Evolutionary conservation across 768 basidiomycete species (phyloP).

Genomic region (Kwoniella dendrophila): DNA sequence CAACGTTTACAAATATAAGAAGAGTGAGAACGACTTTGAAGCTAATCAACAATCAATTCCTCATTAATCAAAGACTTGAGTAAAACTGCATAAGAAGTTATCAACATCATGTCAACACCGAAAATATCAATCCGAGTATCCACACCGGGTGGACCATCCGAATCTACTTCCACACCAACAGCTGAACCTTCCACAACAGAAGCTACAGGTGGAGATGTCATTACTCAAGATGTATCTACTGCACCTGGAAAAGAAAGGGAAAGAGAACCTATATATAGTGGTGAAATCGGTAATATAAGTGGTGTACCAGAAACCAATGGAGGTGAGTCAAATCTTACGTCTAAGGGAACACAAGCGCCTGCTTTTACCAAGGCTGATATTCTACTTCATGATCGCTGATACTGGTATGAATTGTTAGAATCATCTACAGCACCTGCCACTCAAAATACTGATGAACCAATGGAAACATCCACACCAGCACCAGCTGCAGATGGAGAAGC

Average conservation of each 20-base stretch:
- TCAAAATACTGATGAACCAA: conserved; percentile 24
- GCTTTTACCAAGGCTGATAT: not conserved
- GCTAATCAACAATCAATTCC: too few species aligned
- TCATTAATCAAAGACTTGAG: not conserved
- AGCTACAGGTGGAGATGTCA: conserved; percentile 38
- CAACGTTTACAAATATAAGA: too few species aligned
- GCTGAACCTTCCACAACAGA: not conserved
- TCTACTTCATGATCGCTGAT: not conserved
- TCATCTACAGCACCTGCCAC: conserved; percentile 18
- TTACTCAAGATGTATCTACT: conserved; percentile 66
- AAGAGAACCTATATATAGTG: conserved; percentile 76
- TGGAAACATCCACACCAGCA: conserved; percentile 59
- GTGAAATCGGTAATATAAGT: conserved; percentile 75
- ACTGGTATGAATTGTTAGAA: not conserved
- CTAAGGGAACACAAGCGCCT: conserved; percentile 5
- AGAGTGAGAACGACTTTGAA: too few species aligned
- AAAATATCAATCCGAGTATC: conserved; percentile 47
- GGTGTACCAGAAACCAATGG: conserved; percentile 34
- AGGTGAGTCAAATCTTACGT: conserved; percentile 25
- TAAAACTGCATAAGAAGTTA: not conserved
- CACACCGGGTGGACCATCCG: conserved; percentile 19
- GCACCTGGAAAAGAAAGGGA: conserved; percentile 86
- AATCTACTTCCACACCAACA: not conserved
- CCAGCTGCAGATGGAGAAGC: conserved; percentile 19
- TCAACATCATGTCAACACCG: conserved; percentile 45